A percentile compares a stretch with the other conserved stretches of the same genome.
Conservation (phyloP, 768 basidiomycete species). For the Daedaleopsis nitida region DNA sequence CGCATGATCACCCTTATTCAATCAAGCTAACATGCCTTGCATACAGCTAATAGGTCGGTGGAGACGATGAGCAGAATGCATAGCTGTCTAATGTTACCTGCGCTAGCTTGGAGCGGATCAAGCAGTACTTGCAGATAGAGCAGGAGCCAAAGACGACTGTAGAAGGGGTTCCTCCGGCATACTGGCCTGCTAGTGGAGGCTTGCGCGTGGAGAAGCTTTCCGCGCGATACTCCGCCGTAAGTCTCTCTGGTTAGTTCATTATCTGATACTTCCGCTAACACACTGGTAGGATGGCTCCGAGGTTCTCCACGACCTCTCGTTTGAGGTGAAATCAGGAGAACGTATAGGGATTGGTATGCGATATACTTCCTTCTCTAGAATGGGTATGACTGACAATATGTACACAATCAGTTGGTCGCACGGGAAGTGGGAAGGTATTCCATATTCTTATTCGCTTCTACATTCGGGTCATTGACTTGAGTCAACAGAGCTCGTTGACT, state of each 20-base stretch:
- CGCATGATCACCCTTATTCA: too few species aligned
- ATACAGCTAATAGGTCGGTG: conserved; percentile 31
- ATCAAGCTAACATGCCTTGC: not conserved
- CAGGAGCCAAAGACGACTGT: conserved; percentile 48
- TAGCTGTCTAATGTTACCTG: not conserved
- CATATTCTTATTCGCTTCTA: conserved; percentile 10
- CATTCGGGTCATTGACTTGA: not conserved
- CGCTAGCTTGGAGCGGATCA: conserved; percentile 50
- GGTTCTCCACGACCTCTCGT: conserved; percentile 55
- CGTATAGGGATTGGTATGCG: conserved; percentile 55
- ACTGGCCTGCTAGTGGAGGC: conserved; percentile 63
- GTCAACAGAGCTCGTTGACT: conserved; percentile 47
- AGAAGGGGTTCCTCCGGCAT: conserved; percentile 55
- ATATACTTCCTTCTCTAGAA: not conserved
- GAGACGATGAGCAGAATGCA: not conserved
- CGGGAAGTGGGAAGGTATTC: conserved; percentile 54
- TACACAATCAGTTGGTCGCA: conserved; percentile 62
- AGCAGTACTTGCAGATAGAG: conserved; percentile 58
- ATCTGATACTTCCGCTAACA: conserved; percentile 5
- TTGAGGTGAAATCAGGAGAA: conserved; percentile 56
- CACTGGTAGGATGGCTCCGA: conserved; percentile 46
- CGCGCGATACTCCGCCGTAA: conserved; percentile 46
- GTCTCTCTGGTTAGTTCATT: not conserved
- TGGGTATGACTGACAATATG: not conserved
- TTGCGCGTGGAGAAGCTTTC: conserved; percentile 54